Conservation (phyloP, 1,139 yeast species). For the Suhomyces terraborum region DNA sequence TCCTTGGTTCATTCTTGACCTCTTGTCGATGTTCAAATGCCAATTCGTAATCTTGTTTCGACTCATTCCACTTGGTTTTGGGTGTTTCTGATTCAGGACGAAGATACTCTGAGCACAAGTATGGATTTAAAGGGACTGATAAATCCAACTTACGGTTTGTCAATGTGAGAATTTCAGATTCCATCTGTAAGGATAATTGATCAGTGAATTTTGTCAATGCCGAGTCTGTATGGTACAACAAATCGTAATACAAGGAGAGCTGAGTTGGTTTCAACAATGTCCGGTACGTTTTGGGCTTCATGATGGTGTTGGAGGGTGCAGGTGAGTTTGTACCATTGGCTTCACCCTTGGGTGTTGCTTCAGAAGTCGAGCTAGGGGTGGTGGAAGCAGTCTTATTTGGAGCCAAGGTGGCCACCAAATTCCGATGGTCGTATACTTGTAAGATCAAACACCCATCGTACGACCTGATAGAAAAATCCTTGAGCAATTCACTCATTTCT, state of each 20-base stretch:
- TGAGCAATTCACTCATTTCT: slow-evolving; percentile 82
- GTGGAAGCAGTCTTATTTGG: slow-evolving; percentile 7
- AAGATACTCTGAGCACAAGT: slow-evolving; percentile 46
- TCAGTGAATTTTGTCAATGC: slow-evolving; percentile 78
- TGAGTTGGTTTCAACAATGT: slow-evolving; percentile 81
- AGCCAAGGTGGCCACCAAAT: slow-evolving; percentile 28
- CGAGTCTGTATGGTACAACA: slow-evolving; percentile 79
- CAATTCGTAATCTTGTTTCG: slow-evolving; percentile 36
- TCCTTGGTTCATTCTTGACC: slow-evolving; percentile 44
- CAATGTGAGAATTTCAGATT: slow-evolving; percentile 76
- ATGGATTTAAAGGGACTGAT: slow-evolving; percentile 72
- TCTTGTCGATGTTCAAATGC: slow-evolving; percentile 49
- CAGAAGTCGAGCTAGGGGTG: slow-evolving; percentile 5
- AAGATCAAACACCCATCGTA: slow-evolving; percentile 89
- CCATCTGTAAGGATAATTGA: slow-evolving; percentile 72
- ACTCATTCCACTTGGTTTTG: slow-evolving; percentile 41
- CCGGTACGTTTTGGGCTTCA: slow-evolving; percentile 68
- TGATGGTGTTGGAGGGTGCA: slow-evolving; percentile 12
- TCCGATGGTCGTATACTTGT: slow-evolving; percentile 76
- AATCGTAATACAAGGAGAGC: slow-evolving; percentile 78
- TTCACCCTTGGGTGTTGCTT: slow-evolving; percentile 7
- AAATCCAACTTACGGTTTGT: slow-evolving; percentile 78
- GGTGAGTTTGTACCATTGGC: slow-evolving; percentile 8
- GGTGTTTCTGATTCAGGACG: slow-evolving; percentile 53
- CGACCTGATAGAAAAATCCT: slow-evolving; percentile 79